phyloP scores from a whole-genome alignment of 1,139 yeast genomes.

The Taphrina pruni region DNA sequence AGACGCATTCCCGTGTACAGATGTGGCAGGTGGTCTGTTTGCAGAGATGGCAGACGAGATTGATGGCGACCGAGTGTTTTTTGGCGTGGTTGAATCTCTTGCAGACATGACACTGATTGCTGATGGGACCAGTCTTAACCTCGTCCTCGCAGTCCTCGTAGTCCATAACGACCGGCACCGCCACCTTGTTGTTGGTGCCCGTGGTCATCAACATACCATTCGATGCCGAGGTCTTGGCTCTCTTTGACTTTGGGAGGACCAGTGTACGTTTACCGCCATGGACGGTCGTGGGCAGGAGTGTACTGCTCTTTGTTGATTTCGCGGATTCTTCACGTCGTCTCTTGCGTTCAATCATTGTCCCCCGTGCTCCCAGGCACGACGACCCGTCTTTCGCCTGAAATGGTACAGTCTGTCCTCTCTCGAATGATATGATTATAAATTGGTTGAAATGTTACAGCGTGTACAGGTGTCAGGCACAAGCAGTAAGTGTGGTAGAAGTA shows the following conservation, averaged over 20 bases:
- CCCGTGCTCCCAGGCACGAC: not conserved
- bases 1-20: conserved; percentile 25
- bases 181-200: not conserved
- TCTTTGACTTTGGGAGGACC: not conserved
- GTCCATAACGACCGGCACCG: conserved; percentile 18
- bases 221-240: not conserved
- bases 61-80: conserved; percentile 3
- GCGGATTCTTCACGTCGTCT: conserved; percentile 9
- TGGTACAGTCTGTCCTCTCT: too few relatives aligned
- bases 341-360: conserved; percentile 15
- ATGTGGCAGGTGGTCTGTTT: conserved; percentile 11
- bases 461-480: too few relatives aligned
- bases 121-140: not conserved
- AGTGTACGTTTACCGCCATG: not conserved
- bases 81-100: conserved; percentile 14
- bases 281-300: not conserved
- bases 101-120: conserved; percentile 27
- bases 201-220: not conserved
- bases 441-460: too few relatives aligned
- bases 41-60: conserved; percentile 20
- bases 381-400: too few relatives aligned
- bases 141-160: not conserved
- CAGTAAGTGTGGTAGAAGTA: too few relatives aligned
- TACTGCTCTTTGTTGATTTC: not conserved
- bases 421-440: too few relatives aligned